Evolutionary conservation across 2,329 filamentous ascomycete genomes (phyloP).

Genomic region (Pseudogymnoascus sp.): DNA sequence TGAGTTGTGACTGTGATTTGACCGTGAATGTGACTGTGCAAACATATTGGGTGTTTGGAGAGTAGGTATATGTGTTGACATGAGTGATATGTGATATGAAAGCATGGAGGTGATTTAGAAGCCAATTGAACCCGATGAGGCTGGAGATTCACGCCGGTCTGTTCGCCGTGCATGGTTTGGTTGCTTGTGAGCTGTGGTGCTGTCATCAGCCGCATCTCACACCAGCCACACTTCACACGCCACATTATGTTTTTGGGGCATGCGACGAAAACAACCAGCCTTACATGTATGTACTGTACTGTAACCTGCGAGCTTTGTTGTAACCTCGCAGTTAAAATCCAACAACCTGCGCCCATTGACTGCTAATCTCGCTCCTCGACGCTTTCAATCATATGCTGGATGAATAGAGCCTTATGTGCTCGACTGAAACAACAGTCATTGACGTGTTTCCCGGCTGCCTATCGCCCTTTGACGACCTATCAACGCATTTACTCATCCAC

Average conservation of each 20-base stretch:
- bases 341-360: background rate
- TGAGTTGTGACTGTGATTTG: background rate
- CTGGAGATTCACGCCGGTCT: background rate
- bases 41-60: background rate
- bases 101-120: background rate
- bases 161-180: background rate
- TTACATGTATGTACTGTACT: background rate
- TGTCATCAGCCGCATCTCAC: background rate
- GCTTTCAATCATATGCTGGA: slow-evolving; percentile 19
- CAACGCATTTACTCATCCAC: background rate
- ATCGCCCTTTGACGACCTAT: slow-evolving; percentile 16
- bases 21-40: background rate
- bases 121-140: background rate
- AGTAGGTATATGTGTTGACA: background rate
- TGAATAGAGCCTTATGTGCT: slow-evolving; percentile 24
- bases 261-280: slow-evolving; percentile 7
- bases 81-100: background rate
- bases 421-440: slow-evolving; percentile 26
- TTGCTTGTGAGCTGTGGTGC: too few relatives aligned
- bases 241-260: slow-evolving; percentile 5
- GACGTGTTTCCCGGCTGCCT: slow-evolving; percentile 20
- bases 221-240: background rate
- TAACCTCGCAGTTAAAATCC: background rate
- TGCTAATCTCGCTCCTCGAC: background rate
- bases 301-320: background rate